Base-by-base conservation (phyloP, 768 basidiomycete species). In the Russula olivacea region DNA sequence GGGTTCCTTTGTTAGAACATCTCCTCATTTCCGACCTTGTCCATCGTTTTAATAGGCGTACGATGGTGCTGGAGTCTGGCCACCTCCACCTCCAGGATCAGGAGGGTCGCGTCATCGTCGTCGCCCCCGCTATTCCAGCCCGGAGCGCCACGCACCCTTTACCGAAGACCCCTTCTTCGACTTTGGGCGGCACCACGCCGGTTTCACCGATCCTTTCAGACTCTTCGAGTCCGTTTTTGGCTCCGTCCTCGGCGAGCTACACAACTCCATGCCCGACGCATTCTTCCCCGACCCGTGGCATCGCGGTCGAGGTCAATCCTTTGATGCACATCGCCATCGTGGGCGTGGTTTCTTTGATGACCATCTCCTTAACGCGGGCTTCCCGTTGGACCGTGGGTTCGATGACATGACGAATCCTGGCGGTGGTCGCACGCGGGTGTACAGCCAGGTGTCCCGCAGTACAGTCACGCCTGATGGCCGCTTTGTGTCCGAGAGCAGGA, bases 181-280 rank as follows among this genome's bases (percentile, higher is more conserved):
- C 64, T 69, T 73, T 52, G 73, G 75, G 48, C 80, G 79, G 73
- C 74, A 78, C 43, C 77, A 80, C 3, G 79, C 81, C 69, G 57
- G n/a, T 15, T 80, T 91, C 74, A 86, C 84, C 2, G 88, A 91
- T 70, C 89, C 89, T 2, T 91, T 90, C 70, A 75, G 80, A 23
- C 74, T 92, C 40, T 92, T 92, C 74, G 79, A 89, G 65, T 78
- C 82, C 3, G 83, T 90, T 60, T 91, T 92, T 63, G 81, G 83
- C 49, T 78, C 82, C 3, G 82, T 90, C 61, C 90, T 92, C 63
- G 81, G 83, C 49, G 34, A 41, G 15, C 12, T 68, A 4, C 67
- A 51, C 23, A 61, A 55, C n/a, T 49, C 51, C 14, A 69, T 70
- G 62, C 59, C 61, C 19, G 76, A 78, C 61, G 73, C 78, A 8